A percentile compares a stretch with the other conserved stretches of the same genome.
Evolutionary conservation across 805 yeast genomes (phyloP).

Genomic region (Kodamaea kaohsiungensis): DNA sequence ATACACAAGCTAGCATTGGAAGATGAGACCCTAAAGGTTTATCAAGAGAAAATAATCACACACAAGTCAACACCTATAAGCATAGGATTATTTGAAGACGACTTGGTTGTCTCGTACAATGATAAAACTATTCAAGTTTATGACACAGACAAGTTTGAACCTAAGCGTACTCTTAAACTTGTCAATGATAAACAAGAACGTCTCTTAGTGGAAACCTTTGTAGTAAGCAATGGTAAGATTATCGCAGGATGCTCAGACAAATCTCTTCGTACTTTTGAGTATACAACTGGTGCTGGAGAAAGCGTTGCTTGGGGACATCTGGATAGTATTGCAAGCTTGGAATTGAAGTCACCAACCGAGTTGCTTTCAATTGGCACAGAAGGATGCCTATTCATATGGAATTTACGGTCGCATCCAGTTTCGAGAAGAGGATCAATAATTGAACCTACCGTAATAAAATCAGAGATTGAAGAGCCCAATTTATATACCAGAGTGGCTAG

Average conservation of each 20-base stretch:
- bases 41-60: conserved; percentile 49
- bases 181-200: conserved; percentile 38
- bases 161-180: conserved; percentile 39
- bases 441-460: neutral
- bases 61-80: conserved; percentile 53
- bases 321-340: conserved; percentile 37
- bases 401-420: conserved; percentile 11
- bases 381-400: conserved; percentile 59
- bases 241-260: conserved; percentile 56
- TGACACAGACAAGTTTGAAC: conserved; percentile 16
- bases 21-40: conserved; percentile 19
- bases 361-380: conserved; percentile 49
- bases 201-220: conserved; percentile 46
- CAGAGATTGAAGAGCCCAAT: conserved; percentile 14
- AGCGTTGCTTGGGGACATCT: conserved; percentile 57
- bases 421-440: neutral
- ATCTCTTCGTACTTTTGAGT: conserved; percentile 52
- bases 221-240: conserved; percentile 30
- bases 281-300: conserved; percentile 43
- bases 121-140: conserved; percentile 51
- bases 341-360: conserved; percentile 12
- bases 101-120: conserved; percentile 50
- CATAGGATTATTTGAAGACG: conserved; percentile 36
- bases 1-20: conserved; percentile 43
- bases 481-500: conserved; percentile 31